A percentile compares a stretch with the other conserved stretches of the same genome.
phyloP scores from a whole-genome alignment of 2,329 filamentous ascomycete genomes.

The Emmonsia crescens region DNA sequence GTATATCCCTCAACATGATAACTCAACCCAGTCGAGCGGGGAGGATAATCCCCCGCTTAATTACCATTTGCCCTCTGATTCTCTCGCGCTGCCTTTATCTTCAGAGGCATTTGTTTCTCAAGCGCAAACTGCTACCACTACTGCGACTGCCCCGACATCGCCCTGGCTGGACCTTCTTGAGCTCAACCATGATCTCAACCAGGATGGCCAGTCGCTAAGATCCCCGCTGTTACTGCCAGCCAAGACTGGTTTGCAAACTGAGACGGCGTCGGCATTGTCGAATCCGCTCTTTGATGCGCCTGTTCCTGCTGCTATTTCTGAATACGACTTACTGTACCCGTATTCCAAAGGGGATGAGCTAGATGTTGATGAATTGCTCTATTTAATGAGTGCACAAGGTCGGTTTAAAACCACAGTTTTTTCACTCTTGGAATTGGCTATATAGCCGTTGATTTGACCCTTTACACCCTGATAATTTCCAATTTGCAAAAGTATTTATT shows the following conservation, averaged over 20 bases:
- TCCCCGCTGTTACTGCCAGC: not conserved
- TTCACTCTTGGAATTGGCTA: not conserved
- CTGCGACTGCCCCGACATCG: not conserved
- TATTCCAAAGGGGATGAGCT: not conserved
- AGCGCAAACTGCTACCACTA: not conserved
- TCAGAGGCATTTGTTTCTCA: not conserved
- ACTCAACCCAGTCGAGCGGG: not conserved
- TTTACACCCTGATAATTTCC: not conserved
- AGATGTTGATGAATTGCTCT: not conserved
- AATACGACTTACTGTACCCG: not conserved
- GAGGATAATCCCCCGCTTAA: not conserved
- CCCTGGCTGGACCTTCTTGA: slow-evolving; percentile 5
- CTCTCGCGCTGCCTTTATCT: not conserved
- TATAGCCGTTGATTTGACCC: not conserved
- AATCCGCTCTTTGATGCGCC: not conserved
- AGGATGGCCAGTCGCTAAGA: not conserved
- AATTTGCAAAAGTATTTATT: not conserved
- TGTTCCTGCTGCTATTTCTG: not conserved
- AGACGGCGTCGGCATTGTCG: not conserved
- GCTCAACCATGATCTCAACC: not conserved
- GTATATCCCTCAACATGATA: not conserved
- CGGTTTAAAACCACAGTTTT: not conserved
- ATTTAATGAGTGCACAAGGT: not conserved
- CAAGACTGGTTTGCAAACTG: not conserved
- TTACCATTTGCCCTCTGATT: not conserved